A percentile compares a stretch with the other conserved stretches of the same genome.
phyloP scores from a whole-genome alignment of 768 basidiomycete genomes.

The Agaricus subrufescens region DNA sequence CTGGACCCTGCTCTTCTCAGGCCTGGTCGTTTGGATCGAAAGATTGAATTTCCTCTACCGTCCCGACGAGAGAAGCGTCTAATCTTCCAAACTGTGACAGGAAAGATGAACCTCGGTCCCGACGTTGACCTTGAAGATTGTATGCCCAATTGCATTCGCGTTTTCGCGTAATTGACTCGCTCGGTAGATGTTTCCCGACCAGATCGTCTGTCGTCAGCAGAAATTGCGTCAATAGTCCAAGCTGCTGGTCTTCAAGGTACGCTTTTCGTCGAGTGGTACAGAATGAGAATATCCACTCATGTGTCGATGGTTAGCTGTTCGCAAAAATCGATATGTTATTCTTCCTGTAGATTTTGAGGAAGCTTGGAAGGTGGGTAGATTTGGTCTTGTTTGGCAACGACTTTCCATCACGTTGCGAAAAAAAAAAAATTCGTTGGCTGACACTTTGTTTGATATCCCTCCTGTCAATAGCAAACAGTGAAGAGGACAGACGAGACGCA shows the following conservation, averaged over 20 bases:
- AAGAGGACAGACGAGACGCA: conserved; percentile 94
- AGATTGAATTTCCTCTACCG: conserved; percentile 97
- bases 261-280: neutral
- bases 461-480: conserved; percentile 78
- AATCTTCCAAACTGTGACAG: conserved; percentile 96
- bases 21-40: conserved; percentile 95
- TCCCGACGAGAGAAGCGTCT: conserved; percentile 92
- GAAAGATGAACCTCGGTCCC: conserved; percentile 96
- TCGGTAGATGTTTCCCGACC: conserved; percentile 89
- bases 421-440: conserved; percentile 21
- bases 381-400: conserved; percentile 44
- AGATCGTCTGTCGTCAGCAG: conserved; percentile 91
- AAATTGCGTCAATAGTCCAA: conserved; percentile 94
- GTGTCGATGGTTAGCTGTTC: conserved; percentile 58
- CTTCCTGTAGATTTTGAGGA: conserved; percentile 97
- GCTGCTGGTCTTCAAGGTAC: conserved; percentile 94
- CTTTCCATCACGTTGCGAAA: conserved; percentile 14
- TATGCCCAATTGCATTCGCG: conserved; percentile 33
- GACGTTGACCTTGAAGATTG: conserved; percentile 99
- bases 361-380: conserved; percentile 91
- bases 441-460: conserved; percentile 25
- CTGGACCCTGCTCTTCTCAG: conserved; percentile 96
- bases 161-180: conserved; percentile 10
- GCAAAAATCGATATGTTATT: conserved; percentile 98
- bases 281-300: neutral